Percentiles rank a stretch among this genome's conserved stretches.
Conservation (phyloP, 2,329 filamentous ascomycete genomes). For the Zarea fungicola region DNA sequence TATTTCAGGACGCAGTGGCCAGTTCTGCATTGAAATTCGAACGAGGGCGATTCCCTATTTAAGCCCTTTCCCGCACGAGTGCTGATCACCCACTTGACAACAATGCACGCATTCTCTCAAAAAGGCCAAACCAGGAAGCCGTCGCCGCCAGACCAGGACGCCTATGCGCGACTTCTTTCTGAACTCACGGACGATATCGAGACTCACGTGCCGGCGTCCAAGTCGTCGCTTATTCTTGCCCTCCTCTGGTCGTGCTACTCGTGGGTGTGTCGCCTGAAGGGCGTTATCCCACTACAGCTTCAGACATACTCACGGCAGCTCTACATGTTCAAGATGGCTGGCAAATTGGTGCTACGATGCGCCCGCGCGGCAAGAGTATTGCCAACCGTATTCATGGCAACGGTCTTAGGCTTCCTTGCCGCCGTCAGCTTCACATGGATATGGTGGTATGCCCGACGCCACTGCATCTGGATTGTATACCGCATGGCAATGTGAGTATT, state of each 20-base stretch:
- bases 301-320: not conserved
- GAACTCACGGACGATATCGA: not conserved
- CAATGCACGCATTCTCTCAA: not conserved
- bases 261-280: not conserved
- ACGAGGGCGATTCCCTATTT: not conserved
- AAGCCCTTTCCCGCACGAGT: not conserved
- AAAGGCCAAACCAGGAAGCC: not conserved
- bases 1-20: too few species aligned
- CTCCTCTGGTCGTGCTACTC: not conserved
- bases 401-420: not conserved
- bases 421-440: not conserved
- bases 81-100: not conserved
- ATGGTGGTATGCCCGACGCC: not conserved
- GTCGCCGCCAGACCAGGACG: not conserved
- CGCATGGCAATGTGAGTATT: not conserved
- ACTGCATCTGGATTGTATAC: not conserved
- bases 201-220: not conserved
- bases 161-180: not conserved
- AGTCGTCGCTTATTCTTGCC: not conserved
- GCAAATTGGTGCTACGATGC: not conserved
- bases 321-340: not conserved
- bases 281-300: not conserved
- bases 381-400: not conserved
- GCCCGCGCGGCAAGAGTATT: not conserved
- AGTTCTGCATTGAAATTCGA: too few species aligned